These are phyloP conservation scores for Colletotrichum sp. DNA, from an alignment of 2,329 filamentous ascomycete genomes.

Conservation along the genomic window DNA sequence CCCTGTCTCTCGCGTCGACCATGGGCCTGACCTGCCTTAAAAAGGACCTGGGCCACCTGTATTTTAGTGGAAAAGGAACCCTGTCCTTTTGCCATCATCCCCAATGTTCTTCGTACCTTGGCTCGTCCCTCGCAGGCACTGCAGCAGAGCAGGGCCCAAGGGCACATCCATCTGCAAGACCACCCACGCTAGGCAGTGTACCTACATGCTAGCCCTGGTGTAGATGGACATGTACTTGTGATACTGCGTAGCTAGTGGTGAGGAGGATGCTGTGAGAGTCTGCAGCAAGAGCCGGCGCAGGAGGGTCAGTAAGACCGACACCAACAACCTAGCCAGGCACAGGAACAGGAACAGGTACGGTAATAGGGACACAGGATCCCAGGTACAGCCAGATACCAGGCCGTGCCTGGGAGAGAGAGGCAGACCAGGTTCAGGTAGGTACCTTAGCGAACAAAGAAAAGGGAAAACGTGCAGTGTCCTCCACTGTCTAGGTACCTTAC, in stretches of 20 bases:
- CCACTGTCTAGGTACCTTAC: neutral
- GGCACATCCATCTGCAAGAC: neutral
- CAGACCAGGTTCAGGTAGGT: neutral
- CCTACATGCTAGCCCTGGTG: neutral
- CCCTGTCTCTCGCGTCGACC: neutral
- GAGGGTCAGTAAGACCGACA: neutral
- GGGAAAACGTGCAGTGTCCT: conserved; percentile 16
- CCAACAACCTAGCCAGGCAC: neutral
- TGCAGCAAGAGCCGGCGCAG: neutral
- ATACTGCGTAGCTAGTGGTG: neutral
- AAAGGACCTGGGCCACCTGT: neutral
- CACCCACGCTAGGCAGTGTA: conserved; percentile 7
- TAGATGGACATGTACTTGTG: neutral
- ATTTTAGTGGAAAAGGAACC: neutral
- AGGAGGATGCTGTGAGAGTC: neutral
- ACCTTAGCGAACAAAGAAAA: conserved; percentile 12
- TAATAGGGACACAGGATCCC: neutral
- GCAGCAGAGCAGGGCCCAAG: neutral
- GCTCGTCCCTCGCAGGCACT: neutral
- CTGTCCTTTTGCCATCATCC: neutral
- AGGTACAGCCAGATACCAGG: neutral
- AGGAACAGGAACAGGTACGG: neutral
- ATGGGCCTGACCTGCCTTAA: neutral
- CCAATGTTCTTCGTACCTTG: neutral
- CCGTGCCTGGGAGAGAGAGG: neutral